phyloP scores from a whole-genome alignment of 768 basidiomycete genomes.

The Russula earlei region DNA sequence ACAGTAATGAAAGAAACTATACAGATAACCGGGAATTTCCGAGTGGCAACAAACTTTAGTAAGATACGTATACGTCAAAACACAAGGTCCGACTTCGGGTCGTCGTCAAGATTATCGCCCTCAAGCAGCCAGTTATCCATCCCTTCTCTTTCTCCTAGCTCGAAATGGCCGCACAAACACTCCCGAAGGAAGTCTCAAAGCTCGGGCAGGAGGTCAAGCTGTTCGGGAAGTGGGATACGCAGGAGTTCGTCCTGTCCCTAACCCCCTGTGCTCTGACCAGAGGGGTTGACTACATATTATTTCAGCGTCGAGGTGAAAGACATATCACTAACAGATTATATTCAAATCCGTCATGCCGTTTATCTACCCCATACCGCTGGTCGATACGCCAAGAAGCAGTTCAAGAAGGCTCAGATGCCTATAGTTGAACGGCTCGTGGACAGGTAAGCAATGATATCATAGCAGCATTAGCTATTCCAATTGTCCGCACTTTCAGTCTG shows the following conservation, averaged over 20 bases:
- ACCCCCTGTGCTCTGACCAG: not conserved
- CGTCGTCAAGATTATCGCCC: not conserved
- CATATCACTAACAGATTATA: slow-evolving; percentile 98
- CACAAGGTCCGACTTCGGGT: no score
- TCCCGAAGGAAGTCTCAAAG: slow-evolving; percentile 75
- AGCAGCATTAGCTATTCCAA: not conserved
- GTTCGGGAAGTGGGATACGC: slow-evolving; percentile 98
- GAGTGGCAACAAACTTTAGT: slow-evolving; percentile 14
- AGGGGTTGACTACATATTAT: not conserved
- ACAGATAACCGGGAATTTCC: slow-evolving; percentile 4
- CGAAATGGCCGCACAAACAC: slow-evolving; percentile 63
- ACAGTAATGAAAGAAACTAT: no score
- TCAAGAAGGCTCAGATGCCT: slow-evolving; percentile 99
- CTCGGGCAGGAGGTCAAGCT: slow-evolving; percentile 86
- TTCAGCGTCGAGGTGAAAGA: slow-evolving; percentile 95
- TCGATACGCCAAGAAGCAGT: slow-evolving; percentile 99
- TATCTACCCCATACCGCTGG: slow-evolving; percentile 98
- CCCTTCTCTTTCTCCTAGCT: no score
- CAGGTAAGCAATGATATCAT: slow-evolving; percentile 44
- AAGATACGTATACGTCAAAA: no score
- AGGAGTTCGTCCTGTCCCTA: slow-evolving; percentile 64
- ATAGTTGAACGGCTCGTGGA: slow-evolving; percentile 99
- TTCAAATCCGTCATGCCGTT: slow-evolving; percentile 96
- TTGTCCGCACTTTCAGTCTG: slow-evolving; percentile 41
- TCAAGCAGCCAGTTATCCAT: not conserved